Base-by-base conservation (phyloP, 2,329 filamentous ascomycete genomes). In the Xylaria polymorpha region DNA sequence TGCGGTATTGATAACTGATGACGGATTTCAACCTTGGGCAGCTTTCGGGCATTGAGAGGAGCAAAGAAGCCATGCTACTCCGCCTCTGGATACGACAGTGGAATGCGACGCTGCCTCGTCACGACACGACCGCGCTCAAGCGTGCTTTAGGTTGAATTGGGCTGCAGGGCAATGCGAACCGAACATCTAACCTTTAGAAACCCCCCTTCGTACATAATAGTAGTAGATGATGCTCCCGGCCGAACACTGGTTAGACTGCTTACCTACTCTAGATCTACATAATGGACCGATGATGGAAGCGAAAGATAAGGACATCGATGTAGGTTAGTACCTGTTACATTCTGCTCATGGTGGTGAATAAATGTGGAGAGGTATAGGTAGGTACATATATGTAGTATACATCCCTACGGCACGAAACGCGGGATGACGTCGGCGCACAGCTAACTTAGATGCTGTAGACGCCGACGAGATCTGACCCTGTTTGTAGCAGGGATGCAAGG, bases 381-480 rank as follows among this genome's bases (percentile, higher is more conserved):
- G 8, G 32, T 35, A 35, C 32, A 35, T 8, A 35, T 35, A 35
- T 8, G 32, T 35, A 35, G 10, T 14, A 43, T 39, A 39, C 35
- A 35, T 37, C 29, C 32, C 6, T 22, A 15, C 51, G 6, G n/a
- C 3, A 35, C 51, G n/a, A 39, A 22, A 51, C 8, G 51, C 51
- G 51, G 51, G 51, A 55, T 55, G 51, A 55, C 51, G 51, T 55
- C 32, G 51, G 32, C 32, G 32, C 51, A 22, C 32, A 37, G 14
- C 41, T 9, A 37, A 37, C 35, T 37, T 37, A 37, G 7, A 37
- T 37, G 10, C 35, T 37, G 35, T 37, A 37, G 35, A 37, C 10
- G 10, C 35, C 7, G 35, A 37, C 35, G 35, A 37, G 35, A 12
- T 37, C 35, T 6, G 35, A 37, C 35, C 35, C 25, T 29, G 25